Conservation (phyloP, 2,329 filamentous ascomycete species). For the Thelonectria olida region DNA sequence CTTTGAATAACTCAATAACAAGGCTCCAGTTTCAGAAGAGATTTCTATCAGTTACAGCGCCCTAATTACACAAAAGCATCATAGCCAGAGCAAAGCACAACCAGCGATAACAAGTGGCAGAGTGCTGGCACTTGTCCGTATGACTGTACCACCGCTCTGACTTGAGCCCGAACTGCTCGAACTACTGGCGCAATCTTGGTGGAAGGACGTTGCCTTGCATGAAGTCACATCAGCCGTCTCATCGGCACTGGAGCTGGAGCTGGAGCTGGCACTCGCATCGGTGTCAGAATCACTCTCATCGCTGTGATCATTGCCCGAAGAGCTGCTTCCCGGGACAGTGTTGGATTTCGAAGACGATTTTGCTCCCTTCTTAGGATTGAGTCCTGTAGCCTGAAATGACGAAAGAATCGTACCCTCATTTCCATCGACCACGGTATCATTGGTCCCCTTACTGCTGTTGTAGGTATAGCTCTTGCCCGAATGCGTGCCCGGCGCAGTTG, state of each 20-base stretch:
- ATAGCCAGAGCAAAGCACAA: constrained; percentile 47
- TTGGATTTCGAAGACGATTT: constrained; percentile 29
- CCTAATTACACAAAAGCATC: constrained; percentile 9
- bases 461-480: constrained; percentile 80
- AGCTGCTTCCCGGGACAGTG: constrained; percentile 32
- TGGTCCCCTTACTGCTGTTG: constrained; percentile 70
- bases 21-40: not conserved
- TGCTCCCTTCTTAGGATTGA: constrained; percentile 69
- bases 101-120: constrained; percentile 46
- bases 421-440: constrained; percentile 80
- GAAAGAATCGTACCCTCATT: constrained; percentile 79
- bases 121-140: not conserved
- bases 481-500: constrained; percentile 70
- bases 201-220: constrained; percentile 52
- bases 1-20: too few species aligned
- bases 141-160: constrained; percentile 36
- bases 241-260: constrained; percentile 29
- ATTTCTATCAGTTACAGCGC: too few species aligned
- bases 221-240: constrained; percentile 36
- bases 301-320: constrained; percentile 19
- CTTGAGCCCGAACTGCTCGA: constrained; percentile 40
- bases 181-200: constrained; percentile 47
- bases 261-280: constrained; percentile 38
- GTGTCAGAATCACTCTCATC: not conserved
- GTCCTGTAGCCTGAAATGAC: constrained; percentile 81